These are phyloP conservation scores for Lentinula boryana DNA, from an alignment of 768 basidiomycete species.

Conservation along the genomic window DNA sequence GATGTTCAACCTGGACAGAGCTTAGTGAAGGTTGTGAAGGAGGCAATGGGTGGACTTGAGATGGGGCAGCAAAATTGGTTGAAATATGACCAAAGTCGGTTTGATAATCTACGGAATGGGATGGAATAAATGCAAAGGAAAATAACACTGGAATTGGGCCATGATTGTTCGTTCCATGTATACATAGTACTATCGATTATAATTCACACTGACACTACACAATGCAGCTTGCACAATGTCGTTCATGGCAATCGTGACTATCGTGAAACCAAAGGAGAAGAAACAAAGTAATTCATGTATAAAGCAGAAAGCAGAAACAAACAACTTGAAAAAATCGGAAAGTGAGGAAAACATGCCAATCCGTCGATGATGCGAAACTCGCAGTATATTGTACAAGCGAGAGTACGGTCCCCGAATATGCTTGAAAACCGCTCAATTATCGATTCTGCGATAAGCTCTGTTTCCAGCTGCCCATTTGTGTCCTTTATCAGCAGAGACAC, in stretches of 20 bases:
- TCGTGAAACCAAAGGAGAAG: not conserved
- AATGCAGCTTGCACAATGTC: no score
- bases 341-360: not conserved
- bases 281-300: not conserved
- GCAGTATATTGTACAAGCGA: not conserved
- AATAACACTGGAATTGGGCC: not conserved
- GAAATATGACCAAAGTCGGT: conserved; percentile 67
- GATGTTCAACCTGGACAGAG: conserved; percentile 64
- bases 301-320: not conserved
- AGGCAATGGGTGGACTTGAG: conserved; percentile 74
- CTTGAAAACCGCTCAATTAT: conserved; percentile 1
- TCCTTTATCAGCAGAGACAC: conserved; percentile 54
- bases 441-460: conserved; percentile 50
- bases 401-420: not conserved
- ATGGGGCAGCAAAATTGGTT: conserved; percentile 71
- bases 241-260: no score
- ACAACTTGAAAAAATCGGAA: not conserved
- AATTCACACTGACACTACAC: no score
- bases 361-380: not conserved
- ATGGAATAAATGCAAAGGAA: conserved; percentile 30
- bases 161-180: no score
- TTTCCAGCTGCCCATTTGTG: conserved; percentile 76
- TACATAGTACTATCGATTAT: no score
- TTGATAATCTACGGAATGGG: conserved; percentile 72
- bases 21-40: conserved; percentile 68